Evolutionary conservation across 441 rosid species (phyloP), one percentile per base, ranked within the genome.

Genomic region (Eruca vesicaria): DNA sequence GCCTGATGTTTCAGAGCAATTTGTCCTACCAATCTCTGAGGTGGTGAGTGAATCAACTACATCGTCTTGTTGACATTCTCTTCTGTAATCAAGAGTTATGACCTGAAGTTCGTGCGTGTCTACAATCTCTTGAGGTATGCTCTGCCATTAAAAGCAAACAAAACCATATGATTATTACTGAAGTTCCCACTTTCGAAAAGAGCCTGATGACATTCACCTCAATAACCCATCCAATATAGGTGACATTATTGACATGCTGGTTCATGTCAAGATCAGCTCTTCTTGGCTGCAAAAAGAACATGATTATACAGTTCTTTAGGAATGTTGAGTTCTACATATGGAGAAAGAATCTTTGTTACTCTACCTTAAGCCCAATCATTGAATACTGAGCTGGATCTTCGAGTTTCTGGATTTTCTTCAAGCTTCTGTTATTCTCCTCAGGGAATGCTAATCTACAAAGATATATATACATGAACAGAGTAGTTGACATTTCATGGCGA

Each of bases 241-340:
- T 74, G 69, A 95, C 98, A 62, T 95, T 93, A 68, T 95, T 95
- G 67, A 91, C 98, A 75, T 95, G 99, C 82, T 95, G 98, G 78
- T 93, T 95, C 99, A 93, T 95, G 82, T 95, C 97, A 26, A 95
- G 88, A 87, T 95, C 99, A 72, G 95, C 93, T 87, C 95, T 83
- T 82, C 98, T 87, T 2, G 98, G 95, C 98, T 90, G 91, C 83
- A 83, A 66, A 62, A 15, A 48, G 76, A 64, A 65, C 36, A 56
- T 43, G 28, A 28, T 61, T 35, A 79, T 19, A 77, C 67, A 53
- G 63, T n/a, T n/a, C 20, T 45, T 33, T 33, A 52, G 16, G 5
- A 60, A 68, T 8, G 1, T 4, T 50, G 41, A 66, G 21, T 53
- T 21, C 33, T 23, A 33, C 65, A 36, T 23, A 59, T 65, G 7